Conservation (phyloP, 2,329 filamentous ascomycete genomes). For the Cladosporium sp. region DNA sequence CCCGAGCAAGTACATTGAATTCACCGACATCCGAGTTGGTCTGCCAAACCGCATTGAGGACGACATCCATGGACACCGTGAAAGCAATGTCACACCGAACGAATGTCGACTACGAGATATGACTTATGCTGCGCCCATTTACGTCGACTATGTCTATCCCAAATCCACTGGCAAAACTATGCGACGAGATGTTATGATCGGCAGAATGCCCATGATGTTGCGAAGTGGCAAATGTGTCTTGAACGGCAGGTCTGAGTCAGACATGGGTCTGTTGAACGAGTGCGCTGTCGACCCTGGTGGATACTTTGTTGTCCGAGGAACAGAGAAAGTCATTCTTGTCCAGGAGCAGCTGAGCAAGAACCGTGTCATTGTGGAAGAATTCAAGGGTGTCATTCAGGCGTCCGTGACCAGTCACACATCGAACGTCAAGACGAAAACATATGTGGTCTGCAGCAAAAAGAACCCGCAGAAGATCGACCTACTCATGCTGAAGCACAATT, state of each 20-base stretch:
- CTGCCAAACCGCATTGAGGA: conserved; percentile 78
- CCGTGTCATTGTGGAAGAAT: conserved; percentile 94
- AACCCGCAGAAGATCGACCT: conserved; percentile 78
- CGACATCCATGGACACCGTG: conserved; percentile 67
- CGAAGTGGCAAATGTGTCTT: conserved; percentile 92
- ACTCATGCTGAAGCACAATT: conserved; percentile 88
- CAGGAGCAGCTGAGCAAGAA: conserved; percentile 99
- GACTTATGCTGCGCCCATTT: conserved; percentile 95
- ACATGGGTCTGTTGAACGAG: conserved; percentile 93
- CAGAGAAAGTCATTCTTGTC: conserved; percentile 97
- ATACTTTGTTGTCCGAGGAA: conserved; percentile 96
- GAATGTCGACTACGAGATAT: conserved; percentile 95
- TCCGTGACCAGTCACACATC: conserved; percentile 98
- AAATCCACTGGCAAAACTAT: conserved; percentile 76
- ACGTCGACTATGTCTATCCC: conserved; percentile 88
- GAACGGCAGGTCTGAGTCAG: conserved; percentile 75
- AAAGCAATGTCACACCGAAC: conserved; percentile 77
- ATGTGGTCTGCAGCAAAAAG: conserved; percentile 61
- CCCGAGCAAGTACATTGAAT: conserved; percentile 77
- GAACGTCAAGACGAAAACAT: conserved; percentile 96
- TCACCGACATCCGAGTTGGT: conserved; percentile 77
- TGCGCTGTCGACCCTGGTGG: conserved; percentile 94
- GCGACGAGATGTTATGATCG: conserved; percentile 74
- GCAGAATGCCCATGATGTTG: conserved; percentile 94
- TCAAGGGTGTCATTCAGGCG: conserved; percentile 91